These are phyloP conservation scores for Allantophomopsis lycopodina DNA, from an alignment of 2,329 filamentous ascomycete genomes.

Conservation along the genomic window DNA sequence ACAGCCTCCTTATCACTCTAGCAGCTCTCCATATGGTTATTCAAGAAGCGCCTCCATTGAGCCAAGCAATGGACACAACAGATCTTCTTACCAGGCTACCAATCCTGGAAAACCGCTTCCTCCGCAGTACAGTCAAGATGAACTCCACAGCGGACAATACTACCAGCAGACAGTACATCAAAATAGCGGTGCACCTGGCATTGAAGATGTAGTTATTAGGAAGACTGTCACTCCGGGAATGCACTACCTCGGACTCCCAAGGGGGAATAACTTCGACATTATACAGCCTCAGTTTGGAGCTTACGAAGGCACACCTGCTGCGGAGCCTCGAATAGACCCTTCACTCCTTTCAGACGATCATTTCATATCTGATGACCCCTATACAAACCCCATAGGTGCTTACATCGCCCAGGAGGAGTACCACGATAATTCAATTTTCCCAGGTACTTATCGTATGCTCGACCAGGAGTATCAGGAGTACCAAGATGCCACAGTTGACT, in stretches of 20 bases:
- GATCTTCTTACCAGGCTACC: constrained; percentile 33
- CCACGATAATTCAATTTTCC: constrained; percentile 10
- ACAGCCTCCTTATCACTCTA: constrained; percentile 12
- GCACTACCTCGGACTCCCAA: constrained; percentile 21
- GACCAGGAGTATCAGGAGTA: constrained; percentile 5
- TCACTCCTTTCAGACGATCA: constrained; percentile 11
- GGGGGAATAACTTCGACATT: constrained; percentile 18
- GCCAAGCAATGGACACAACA: constrained; percentile 19
- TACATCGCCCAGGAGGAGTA: constrained; percentile 11
- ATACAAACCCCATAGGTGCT: constrained; percentile 7
- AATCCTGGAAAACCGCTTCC: constrained; percentile 35
- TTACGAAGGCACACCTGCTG: constrained; percentile 4
- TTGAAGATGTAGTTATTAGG: constrained; percentile 29
- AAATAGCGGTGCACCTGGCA: constrained; percentile 7
- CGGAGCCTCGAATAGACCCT: constrained; percentile 14
- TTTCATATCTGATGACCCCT: constrained; percentile 5
- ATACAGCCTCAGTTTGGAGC: constrained; percentile 10
- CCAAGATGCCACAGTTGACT: constrained; percentile 9
- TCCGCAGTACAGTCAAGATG: constrained; percentile 26
- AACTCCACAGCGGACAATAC: constrained; percentile 30
- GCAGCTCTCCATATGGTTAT: constrained; percentile 15
- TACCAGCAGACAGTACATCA: constrained; percentile 24
- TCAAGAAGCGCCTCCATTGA: constrained; percentile 16
- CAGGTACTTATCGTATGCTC: constrained; percentile 4
- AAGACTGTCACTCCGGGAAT: constrained; percentile 20